phyloP scores from a whole-genome alignment of 108 stramenopile species.

The Nitzschia sp. region DNA sequence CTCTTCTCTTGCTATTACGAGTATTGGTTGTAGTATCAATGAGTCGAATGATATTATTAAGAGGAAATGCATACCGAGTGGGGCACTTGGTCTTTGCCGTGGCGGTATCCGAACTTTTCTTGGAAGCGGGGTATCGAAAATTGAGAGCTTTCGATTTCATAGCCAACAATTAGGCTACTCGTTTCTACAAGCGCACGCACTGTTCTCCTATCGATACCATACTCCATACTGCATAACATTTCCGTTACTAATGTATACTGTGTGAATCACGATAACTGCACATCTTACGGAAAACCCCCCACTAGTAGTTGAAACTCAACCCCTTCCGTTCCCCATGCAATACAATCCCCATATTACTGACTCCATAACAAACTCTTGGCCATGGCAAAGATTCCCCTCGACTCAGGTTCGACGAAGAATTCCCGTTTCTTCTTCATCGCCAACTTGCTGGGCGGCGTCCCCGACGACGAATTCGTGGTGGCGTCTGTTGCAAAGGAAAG shows the following conservation, averaged over 20 bases:
- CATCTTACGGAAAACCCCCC: no score
- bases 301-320: no score
- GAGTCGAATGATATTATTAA: not conserved
- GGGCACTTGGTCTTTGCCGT: not conserved
- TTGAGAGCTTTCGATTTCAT: no score
- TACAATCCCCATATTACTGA: not conserved
- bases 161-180: no score
- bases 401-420: not conserved
- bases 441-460: not conserved
- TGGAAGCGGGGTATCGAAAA: no score
- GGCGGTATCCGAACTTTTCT: not conserved
- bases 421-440: not conserved
- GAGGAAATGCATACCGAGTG: conserved; percentile 11
- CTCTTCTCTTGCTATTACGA: not conserved
- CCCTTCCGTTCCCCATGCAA: no score
- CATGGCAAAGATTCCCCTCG: not conserved
- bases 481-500: not conserved
- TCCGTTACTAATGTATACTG: no score
- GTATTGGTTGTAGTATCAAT: not conserved
- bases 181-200: no score
- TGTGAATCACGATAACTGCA: no score
- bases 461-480: not conserved
- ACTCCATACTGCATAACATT: no score
- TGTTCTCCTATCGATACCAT: no score
- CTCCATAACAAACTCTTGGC: not conserved